These are phyloP conservation scores for Lipomyces lipofer DNA, from an alignment of 805 yeast genomes.

Conservation along the genomic window DNA sequence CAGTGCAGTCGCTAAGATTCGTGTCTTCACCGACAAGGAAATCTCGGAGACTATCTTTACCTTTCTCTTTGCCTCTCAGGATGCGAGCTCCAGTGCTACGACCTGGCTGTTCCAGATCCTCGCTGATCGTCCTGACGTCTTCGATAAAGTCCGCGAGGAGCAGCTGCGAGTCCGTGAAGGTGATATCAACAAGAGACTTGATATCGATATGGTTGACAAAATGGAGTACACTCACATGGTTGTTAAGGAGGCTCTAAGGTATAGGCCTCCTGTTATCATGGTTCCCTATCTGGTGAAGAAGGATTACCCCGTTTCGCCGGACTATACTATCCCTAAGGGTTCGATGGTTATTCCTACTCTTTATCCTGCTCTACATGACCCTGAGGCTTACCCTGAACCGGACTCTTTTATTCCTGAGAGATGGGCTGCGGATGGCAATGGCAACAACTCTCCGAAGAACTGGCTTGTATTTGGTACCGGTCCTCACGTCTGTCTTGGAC, in stretches of 20 bases:
- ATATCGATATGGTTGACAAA: conserved; percentile 72
- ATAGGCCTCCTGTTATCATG: conserved; percentile 97
- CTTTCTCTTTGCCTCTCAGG: conserved; percentile 95
- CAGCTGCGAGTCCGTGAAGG: conserved; percentile 80
- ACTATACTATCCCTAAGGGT: conserved; percentile 93
- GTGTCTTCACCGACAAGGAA: conserved; percentile 86
- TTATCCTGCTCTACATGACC: conserved; percentile 96
- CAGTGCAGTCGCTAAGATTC: conserved; percentile 54
- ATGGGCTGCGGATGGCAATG: conserved; percentile 74
- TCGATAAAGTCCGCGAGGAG: conserved; percentile 84
- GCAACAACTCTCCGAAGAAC: conserved; percentile 63
- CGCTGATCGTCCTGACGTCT: conserved; percentile 93
- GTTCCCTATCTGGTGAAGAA: conserved; percentile 94
- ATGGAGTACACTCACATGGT: conserved; percentile 90
- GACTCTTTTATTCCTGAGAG: conserved; percentile 95
- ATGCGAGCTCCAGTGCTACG: conserved; percentile 94
- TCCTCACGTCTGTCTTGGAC: conserved; percentile 94
- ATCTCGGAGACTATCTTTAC: conserved; percentile 97
- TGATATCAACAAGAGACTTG: conserved; percentile 63
- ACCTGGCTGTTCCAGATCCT: conserved; percentile 98
- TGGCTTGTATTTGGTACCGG: conserved; percentile 98
- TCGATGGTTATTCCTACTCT: conserved; percentile 94
- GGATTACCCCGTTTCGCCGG: conserved; percentile 76
- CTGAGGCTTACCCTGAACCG: conserved; percentile 93
- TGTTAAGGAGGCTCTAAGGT: conserved; percentile 87